Percentiles rank a stretch among this genome's conserved stretches.
Evolutionary conservation across 768 basidiomycete species (phyloP).

Genomic region (Lactifluus volemus): DNA sequence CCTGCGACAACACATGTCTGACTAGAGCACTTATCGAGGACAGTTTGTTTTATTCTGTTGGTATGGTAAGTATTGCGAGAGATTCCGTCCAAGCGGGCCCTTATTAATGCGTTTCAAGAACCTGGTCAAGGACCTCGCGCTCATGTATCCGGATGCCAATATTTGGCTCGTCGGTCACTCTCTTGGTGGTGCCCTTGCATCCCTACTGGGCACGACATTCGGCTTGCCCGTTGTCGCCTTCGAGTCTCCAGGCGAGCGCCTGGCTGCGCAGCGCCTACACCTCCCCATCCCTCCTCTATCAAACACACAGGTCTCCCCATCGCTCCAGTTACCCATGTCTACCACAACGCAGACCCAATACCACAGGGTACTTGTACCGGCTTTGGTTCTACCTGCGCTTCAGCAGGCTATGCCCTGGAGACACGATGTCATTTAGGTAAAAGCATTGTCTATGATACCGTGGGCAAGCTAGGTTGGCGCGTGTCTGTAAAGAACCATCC

Average conservation of each 20-base stretch:
- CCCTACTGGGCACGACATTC: constrained; percentile 55
- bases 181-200: constrained; percentile 57
- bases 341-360: constrained; percentile 66
- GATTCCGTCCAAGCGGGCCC: background rate
- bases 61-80: constrained; percentile 48
- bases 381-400: constrained; percentile 41
- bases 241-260: constrained; percentile 55
- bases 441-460: constrained; percentile 60
- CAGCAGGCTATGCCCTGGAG: constrained; percentile 60
- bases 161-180: constrained; percentile 58
- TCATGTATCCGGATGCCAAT: constrained; percentile 47
- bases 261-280: constrained; percentile 53
- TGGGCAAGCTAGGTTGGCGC: constrained; percentile 51
- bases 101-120: constrained; percentile 27
- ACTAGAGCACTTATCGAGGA: constrained; percentile 79
- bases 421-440: constrained; percentile 54
- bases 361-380: constrained; percentile 52
- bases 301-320: constrained; percentile 8
- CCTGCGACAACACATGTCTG: constrained; percentile 76
- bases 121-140: constrained; percentile 48
- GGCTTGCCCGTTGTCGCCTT: constrained; percentile 58
- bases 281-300: constrained; percentile 44
- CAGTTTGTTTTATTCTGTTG: constrained; percentile 86
- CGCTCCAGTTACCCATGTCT: constrained; percentile 36
- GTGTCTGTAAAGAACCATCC: constrained; percentile 48